phyloP scores from a whole-genome alignment of 2,329 filamentous ascomycete genomes.

The Colletotrichum echinochloae region DNA sequence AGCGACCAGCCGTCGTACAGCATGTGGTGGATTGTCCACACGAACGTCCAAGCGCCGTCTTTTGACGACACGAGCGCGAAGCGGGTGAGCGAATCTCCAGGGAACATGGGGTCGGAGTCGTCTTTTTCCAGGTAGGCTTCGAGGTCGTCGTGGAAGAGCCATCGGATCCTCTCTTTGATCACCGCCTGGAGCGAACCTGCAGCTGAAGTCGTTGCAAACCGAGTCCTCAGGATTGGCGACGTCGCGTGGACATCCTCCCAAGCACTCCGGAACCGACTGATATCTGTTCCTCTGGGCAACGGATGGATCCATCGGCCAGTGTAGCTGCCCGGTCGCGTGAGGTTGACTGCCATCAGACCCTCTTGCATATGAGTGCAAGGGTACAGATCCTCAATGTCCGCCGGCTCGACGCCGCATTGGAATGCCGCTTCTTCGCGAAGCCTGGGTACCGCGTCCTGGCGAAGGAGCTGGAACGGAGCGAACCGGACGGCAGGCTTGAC shows the following conservation, averaged over 20 bases:
- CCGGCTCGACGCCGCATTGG: conserved; percentile 15
- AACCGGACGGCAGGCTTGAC: rapidly evolving
- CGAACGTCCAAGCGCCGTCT: conserved; percentile 27
- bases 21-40: conserved; percentile 42
- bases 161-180: neutral
- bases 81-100: conserved; percentile 42
- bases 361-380: conserved; percentile 44
- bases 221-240: conserved; percentile 42
- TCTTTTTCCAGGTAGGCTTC: conserved; percentile 25
- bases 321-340: conserved; percentile 43
- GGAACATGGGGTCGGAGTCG: conserved; percentile 40
- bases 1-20: conserved; percentile 35
- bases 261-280: conserved; percentile 36
- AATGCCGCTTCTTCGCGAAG: conserved; percentile 13
- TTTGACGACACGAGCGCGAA: conserved; percentile 39
- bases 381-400: conserved; percentile 41
- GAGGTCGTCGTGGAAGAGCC: conserved; percentile 22
- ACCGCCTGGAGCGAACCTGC: conserved; percentile 64
- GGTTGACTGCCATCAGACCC: conserved; percentile 44
- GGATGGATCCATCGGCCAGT: conserved; percentile 37
- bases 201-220: conserved; percentile 38
- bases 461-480: conserved; percentile 10
- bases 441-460: neutral
- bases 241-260: conserved; percentile 41
- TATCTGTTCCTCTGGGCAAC: conserved; percentile 29